These are phyloP conservation scores for Zasmidium cellare DNA, from an alignment of 2,329 filamentous ascomycete genomes.

Conservation along the genomic window DNA sequence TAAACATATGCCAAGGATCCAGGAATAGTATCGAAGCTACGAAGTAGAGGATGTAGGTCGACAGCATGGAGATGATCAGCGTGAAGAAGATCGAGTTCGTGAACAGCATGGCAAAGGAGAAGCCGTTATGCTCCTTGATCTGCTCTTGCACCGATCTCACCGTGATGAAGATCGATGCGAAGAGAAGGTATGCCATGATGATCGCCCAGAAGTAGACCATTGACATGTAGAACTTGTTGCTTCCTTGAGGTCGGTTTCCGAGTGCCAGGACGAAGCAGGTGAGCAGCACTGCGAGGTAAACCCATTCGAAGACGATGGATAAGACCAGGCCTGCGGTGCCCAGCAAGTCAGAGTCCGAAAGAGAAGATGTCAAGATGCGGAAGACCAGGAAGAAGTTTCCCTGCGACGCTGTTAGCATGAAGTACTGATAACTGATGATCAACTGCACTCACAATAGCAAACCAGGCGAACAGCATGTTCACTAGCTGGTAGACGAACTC, in stretches of 20 bases:
- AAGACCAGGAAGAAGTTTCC: slow-evolving; percentile 99
- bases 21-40: slow-evolving; percentile 90
- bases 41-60: slow-evolving; percentile 92
- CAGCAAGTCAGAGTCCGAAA: slow-evolving; percentile 69
- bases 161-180: slow-evolving; percentile 92
- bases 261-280: slow-evolving; percentile 94
- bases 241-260: slow-evolving; percentile 92
- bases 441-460: slow-evolving; percentile 67
- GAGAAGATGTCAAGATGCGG: slow-evolving; percentile 87
- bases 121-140: slow-evolving; percentile 59
- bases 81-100: slow-evolving; percentile 89
- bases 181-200: slow-evolving; percentile 95
- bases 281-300: slow-evolving; percentile 87
- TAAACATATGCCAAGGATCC: slow-evolving; percentile 99
- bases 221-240: slow-evolving; percentile 88
- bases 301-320: slow-evolving; percentile 90
- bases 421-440: not conserved
- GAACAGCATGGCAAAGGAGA: slow-evolving; percentile 73
- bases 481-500: slow-evolving; percentile 94
- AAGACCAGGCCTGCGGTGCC: slow-evolving; percentile 77
- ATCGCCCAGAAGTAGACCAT: slow-evolving; percentile 99
- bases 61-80: slow-evolving; percentile 86
- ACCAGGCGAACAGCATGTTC: slow-evolving; percentile 99
- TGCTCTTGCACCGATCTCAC: slow-evolving; percentile 80
- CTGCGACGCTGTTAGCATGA: slow-evolving; percentile 30